Evolutionary conservation across 257 asterid species (phyloP).

Genomic region (Gentiana straminea): DNA sequence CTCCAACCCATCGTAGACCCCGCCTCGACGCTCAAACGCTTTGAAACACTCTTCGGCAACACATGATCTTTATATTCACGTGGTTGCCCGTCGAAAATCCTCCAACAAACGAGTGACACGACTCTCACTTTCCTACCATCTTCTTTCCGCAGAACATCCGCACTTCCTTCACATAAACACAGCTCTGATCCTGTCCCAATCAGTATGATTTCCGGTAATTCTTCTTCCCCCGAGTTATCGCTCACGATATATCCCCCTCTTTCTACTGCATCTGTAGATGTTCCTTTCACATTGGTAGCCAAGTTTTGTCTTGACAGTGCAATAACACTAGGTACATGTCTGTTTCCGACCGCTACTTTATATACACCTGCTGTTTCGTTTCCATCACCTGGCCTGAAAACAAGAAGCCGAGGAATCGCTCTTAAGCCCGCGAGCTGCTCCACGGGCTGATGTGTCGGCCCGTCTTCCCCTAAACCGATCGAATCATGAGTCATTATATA

Average conservation of each 20-base stretch:
- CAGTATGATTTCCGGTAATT: constrained; percentile 36
- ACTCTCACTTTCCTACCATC: constrained; percentile 40
- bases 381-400: constrained; percentile 50
- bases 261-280: constrained; percentile 27
- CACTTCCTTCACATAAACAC: constrained; percentile 31
- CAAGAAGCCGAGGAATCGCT: constrained; percentile 37
- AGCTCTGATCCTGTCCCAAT: constrained; percentile 48
- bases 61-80: constrained; percentile 34
- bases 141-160: constrained; percentile 24
- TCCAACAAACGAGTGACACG: constrained; percentile 47
- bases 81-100: constrained; percentile 34
- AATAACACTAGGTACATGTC: constrained; percentile 28
- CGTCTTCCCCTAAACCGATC: constrained; percentile 47
- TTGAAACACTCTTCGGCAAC: constrained; percentile 25
- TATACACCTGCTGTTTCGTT: constrained; percentile 48
- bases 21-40: constrained; percentile 39
- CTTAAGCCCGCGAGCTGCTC: constrained; percentile 50
- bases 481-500: constrained; percentile 51
- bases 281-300: constrained; percentile 30
- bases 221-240: constrained; percentile 21
- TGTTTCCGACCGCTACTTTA: constrained; percentile 25
- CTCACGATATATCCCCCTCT: constrained; percentile 42
- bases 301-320: constrained; percentile 41
- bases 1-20: constrained; percentile 51
- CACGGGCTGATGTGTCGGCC: constrained; percentile 54